Conservation (phyloP, 352 stramenopile genomes). For the Phytophthora fragariaefolia region DNA sequence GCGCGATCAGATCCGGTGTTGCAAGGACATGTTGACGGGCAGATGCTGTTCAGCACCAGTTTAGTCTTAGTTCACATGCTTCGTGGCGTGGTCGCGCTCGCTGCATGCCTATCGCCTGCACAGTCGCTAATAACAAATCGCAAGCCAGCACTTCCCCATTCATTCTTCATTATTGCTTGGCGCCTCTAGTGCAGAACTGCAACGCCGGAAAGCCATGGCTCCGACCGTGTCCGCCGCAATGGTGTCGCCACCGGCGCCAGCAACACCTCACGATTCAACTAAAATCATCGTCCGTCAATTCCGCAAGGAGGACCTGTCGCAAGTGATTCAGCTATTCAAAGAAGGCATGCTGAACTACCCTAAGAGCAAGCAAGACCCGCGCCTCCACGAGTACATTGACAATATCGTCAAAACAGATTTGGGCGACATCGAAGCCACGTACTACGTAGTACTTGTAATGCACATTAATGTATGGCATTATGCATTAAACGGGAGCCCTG, state of each 20-base stretch:
- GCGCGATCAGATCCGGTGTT: conserved; percentile 10
- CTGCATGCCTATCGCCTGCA: conserved; percentile 14
- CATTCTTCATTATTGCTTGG: conserved; percentile 28
- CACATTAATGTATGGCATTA: no score
- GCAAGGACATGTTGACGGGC: conserved; percentile 5
- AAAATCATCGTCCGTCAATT: conserved; percentile 34
- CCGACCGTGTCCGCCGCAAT: conserved; percentile 16
- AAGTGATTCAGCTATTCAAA: conserved; percentile 33
- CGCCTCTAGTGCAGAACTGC: background rate
- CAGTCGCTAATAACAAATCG: conserved; percentile 4
- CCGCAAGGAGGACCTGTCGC: conserved; percentile 22
- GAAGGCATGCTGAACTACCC: conserved; percentile 34
- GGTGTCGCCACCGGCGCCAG: background rate
- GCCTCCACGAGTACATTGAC: conserved; percentile 28
- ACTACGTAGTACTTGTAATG: no score
- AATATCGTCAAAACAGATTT: conserved; percentile 36
- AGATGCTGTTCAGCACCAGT: background rate
- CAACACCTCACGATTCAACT: background rate
- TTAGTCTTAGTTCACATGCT: no score
- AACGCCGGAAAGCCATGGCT: conserved; percentile 17
- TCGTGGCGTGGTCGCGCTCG: conserved; percentile 6
- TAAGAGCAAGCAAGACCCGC: conserved; percentile 10
- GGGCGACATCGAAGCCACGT: conserved; percentile 40
- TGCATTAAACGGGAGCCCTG: no score
- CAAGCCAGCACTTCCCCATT: background rate